phyloP scores from a whole-genome alignment of 2,329 filamentous ascomycete species.

The Balansia obtecta region DNA sequence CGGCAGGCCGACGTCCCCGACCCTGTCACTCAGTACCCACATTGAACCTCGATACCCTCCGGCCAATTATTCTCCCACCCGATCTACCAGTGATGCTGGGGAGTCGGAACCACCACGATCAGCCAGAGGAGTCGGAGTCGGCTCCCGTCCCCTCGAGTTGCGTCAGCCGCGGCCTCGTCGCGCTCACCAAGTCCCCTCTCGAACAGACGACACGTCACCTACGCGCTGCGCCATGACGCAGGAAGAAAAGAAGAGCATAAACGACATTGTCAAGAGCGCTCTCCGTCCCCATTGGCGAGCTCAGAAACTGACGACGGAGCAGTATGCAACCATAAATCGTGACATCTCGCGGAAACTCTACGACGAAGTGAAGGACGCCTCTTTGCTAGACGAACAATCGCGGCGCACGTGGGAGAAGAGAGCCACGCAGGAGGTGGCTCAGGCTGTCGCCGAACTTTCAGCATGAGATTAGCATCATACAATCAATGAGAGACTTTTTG shows the following conservation, averaged over 20 bases:
- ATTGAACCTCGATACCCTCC: constrained; percentile 65
- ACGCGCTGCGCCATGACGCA: constrained; percentile 54
- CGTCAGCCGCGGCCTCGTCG: constrained; percentile 40
- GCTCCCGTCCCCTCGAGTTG: constrained; percentile 30
- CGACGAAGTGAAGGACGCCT: constrained; percentile 45
- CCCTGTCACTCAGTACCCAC: constrained; percentile 53
- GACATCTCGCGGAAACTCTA: constrained; percentile 83
- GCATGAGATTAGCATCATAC: constrained; percentile 24
- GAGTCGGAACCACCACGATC: constrained; percentile 28
- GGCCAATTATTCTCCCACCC: constrained; percentile 57
- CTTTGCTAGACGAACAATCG: constrained; percentile 50
- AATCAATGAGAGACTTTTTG: constrained; percentile 12
- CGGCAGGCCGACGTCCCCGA: constrained; percentile 50
- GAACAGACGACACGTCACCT: constrained; percentile 56
- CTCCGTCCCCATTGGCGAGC: constrained; percentile 75
- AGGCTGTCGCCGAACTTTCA: constrained; percentile 50
- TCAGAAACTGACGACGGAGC: constrained; percentile 69
- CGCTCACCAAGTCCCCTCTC: constrained; percentile 26
- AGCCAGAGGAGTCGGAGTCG: constrained; percentile 11
- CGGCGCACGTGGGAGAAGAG: constrained; percentile 62
- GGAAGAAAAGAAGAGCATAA: constrained; percentile 77
- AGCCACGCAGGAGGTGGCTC: constrained; percentile 66
- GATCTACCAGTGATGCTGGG: constrained; percentile 31
- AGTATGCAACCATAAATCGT: constrained; percentile 87
- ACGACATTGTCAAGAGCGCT: constrained; percentile 72